Conservation (phyloP, 1,139 yeast species). For the Diutina catenulata region DNA sequence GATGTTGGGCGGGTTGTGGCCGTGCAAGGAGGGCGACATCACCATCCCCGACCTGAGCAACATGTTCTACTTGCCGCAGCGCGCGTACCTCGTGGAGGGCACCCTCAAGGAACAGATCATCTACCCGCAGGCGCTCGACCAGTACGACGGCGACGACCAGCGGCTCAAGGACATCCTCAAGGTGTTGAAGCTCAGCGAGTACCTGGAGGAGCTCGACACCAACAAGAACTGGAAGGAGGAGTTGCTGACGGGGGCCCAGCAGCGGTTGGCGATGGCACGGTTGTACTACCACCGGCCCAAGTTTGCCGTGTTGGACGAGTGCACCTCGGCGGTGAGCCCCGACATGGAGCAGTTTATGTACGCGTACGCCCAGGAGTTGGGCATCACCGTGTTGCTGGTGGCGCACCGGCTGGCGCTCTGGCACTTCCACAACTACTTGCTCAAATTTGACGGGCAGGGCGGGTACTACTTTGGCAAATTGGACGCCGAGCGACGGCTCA, state of each 20-base stretch:
- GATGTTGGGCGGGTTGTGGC: conserved; percentile 91
- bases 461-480: conserved; percentile 59
- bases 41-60: conserved; percentile 58
- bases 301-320: conserved; percentile 91
- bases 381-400: conserved; percentile 78
- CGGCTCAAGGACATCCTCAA: conserved; percentile 53
- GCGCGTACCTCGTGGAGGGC: conserved; percentile 71
- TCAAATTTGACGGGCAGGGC: conserved; percentile 81
- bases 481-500: conserved; percentile 56
- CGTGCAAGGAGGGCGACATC: conserved; percentile 53
- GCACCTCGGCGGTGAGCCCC: conserved; percentile 88
- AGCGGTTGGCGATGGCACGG: conserved; percentile 87
- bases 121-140: conserved; percentile 65
- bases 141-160: conserved; percentile 46
- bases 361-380: conserved; percentile 66
- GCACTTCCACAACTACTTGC: conserved; percentile 77
- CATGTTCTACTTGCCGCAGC: conserved; percentile 84
- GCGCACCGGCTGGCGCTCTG: conserved; percentile 88
- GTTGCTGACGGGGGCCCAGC: conserved; percentile 85
- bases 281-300: conserved; percentile 83
- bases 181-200: conserved; percentile 46
- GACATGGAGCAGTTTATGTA: conserved; percentile 89
- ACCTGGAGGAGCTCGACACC: conserved; percentile 31
- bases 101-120: conserved; percentile 79
- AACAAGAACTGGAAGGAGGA: conserved; percentile 83